These are phyloP conservation scores for Mucor indicus DNA, from an alignment of 371 early-diverging fungal species.

Conservation along the genomic window DNA sequence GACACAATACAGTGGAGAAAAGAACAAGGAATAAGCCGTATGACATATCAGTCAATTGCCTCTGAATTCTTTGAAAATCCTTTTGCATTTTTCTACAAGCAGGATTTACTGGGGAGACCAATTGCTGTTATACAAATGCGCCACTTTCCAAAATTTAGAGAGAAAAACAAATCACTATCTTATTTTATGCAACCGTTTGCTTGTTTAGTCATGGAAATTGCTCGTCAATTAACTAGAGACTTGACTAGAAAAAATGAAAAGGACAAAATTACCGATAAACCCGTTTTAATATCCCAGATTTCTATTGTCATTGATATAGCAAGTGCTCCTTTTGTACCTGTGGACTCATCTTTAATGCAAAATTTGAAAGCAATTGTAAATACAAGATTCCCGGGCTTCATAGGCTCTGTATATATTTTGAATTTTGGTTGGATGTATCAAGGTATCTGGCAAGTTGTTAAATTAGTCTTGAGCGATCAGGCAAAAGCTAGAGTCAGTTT, in stretches of 20 bases:
- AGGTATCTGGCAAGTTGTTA: conserved; percentile 50
- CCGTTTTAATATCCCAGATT: conserved; percentile 34
- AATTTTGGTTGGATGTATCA: conserved; percentile 59
- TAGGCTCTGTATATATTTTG: conserved; percentile 47
- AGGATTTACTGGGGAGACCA: conserved; percentile 40
- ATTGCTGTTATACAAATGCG: conserved; percentile 43
- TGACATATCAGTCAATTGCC: conserved; percentile 28
- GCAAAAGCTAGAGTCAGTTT: conserved; percentile 47
- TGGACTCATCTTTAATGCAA: conserved; percentile 33
- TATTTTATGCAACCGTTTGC: conserved; percentile 42
- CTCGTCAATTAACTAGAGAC: conserved; percentile 37
- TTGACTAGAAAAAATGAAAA: conserved; percentile 29
- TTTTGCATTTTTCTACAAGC: conserved; percentile 45
- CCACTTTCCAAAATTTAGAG: conserved; percentile 38
- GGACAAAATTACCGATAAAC: neutral
- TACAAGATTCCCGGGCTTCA: conserved; percentile 34
- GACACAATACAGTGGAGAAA: conserved; percentile 46
- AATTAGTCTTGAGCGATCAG: conserved; percentile 38
- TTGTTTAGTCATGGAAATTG: conserved; percentile 47
- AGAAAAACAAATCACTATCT: conserved; percentile 26
- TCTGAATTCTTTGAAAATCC: conserved; percentile 31
- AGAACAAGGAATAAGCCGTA: conserved; percentile 18
- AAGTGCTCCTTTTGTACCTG: conserved; percentile 42
- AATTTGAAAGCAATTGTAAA: conserved; percentile 29
- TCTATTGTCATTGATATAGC: conserved; percentile 42